phyloP scores from a whole-genome alignment of 129 eudicot genomes.

The Artemisia argyi region DNA sequence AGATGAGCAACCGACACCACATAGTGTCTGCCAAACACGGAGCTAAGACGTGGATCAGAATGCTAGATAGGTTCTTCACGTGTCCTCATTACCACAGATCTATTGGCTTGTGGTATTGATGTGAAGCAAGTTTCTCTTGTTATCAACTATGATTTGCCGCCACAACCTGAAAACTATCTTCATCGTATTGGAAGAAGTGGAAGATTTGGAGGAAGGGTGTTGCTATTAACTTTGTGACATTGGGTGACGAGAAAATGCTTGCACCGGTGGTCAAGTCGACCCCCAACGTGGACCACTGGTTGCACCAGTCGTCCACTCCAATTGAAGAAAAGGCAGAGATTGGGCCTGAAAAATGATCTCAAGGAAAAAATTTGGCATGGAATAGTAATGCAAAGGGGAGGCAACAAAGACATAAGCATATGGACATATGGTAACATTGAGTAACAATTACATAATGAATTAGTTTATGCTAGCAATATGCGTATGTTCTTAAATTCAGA shows the following conservation, averaged over 20 bases:
- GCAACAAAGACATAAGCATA: neutral
- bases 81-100: constrained; percentile 37
- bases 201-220: constrained; percentile 47
- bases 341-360: too few relatives aligned
- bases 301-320: too few relatives aligned
- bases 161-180: constrained; percentile 47
- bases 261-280: neutral
- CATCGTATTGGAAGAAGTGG: constrained; percentile 47
- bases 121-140: constrained; percentile 45
- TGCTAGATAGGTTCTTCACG: constrained; percentile 44
- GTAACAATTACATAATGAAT: constrained; percentile 55
- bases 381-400: too few relatives aligned
- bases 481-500: too few relatives aligned
- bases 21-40: constrained; percentile 71
- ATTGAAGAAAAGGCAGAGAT: too few relatives aligned
- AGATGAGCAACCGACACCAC: constrained; percentile 45
- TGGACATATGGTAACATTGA: neutral
- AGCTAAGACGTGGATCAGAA: constrained; percentile 46
- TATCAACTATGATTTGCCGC: constrained; percentile 42
- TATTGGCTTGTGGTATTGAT: constrained; percentile 38
- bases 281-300: too few relatives aligned
- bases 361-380: too few relatives aligned
- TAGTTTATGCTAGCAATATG: too few relatives aligned
- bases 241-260: constrained; percentile 45
- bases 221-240: constrained; percentile 41